Percentiles rank a stretch among this genome's conserved stretches.
Conservation (phyloP, 192 early-diverging fungal genomes). For the Podochytrium sp. region DNA sequence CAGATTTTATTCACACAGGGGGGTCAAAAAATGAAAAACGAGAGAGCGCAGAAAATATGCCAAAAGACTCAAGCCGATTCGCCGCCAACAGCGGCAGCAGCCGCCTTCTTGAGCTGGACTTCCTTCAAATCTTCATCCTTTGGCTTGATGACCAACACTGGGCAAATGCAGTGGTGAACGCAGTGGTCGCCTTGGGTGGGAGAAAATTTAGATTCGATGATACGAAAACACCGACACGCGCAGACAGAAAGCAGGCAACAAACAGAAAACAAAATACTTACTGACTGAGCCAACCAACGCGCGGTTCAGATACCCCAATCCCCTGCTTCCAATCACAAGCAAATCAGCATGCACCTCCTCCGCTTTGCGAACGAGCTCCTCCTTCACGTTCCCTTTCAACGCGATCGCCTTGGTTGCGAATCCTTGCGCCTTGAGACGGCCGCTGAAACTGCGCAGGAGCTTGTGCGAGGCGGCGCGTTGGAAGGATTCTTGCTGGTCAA, state of each 20-base stretch:
- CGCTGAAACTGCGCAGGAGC: not conserved
- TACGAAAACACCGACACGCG: too few relatives aligned
- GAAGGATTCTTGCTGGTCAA: slow-evolving; percentile 17
- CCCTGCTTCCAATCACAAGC: slow-evolving; percentile 27
- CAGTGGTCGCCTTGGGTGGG: too few relatives aligned
- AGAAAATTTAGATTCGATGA: too few relatives aligned
- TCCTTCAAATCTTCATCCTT: not conserved
- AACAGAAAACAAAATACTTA: slow-evolving; percentile 29
- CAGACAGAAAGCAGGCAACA: too few relatives aligned
- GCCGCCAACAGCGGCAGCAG: not conserved
- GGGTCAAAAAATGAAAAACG: not conserved
- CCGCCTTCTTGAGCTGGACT: not conserved
- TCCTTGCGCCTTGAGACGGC: not conserved
- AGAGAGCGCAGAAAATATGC: not conserved
- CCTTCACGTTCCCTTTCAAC: slow-evolving; percentile 50
- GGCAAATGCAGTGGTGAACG: slow-evolving; percentile 31
- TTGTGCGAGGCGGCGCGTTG: slow-evolving; percentile 23
- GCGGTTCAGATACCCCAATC: slow-evolving; percentile 9
- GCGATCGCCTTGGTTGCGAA: slow-evolving; percentile 39
- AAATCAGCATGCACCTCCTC: slow-evolving; percentile 32
- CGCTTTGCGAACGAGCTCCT: slow-evolving; percentile 44
- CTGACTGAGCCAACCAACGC: slow-evolving; percentile 28
- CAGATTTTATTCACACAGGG: too few relatives aligned
- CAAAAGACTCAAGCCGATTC: not conserved
- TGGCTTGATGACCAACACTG: slow-evolving; percentile 31